phyloP scores from a whole-genome alignment of 768 basidiomycete genomes.

The Phaeotremella skinneri region DNA sequence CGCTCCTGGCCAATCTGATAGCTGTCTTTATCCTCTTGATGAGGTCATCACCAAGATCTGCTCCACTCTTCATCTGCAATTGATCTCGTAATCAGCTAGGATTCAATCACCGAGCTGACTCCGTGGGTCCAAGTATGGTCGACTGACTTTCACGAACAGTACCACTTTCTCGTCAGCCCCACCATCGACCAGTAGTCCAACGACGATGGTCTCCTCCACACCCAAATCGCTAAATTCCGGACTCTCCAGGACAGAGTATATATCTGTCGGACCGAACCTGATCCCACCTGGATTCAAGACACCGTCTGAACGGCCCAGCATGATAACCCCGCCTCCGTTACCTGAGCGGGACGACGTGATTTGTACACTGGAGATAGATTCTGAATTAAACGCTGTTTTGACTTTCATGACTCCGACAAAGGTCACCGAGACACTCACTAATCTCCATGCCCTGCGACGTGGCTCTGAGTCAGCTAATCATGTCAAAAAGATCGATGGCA shows the following conservation, averaged over 20 bases:
- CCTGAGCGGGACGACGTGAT: conserved; percentile 65
- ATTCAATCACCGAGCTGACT: background rate
- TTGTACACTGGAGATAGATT: conserved; percentile 51
- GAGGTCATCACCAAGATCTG: conserved; percentile 58
- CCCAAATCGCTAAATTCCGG: conserved; percentile 55
- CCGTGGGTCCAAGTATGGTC: background rate
- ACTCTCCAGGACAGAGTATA: conserved; percentile 72
- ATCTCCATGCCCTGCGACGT: conserved; percentile 29
- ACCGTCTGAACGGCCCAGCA: conserved; percentile 79
- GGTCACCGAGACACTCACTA: conserved; percentile 23
- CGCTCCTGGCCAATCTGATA: conserved; percentile 64
- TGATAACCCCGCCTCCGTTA: conserved; percentile 74
- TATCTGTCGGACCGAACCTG: conserved; percentile 74
- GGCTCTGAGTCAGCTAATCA: background rate
- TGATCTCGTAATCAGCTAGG: conserved; percentile 4
- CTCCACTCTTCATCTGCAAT: conserved; percentile 56
- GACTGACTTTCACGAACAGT: conserved; percentile 62
- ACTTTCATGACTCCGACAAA: too few species aligned
- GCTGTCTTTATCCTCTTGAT: conserved; percentile 62
- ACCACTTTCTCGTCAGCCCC: conserved; percentile 73
- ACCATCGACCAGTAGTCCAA: conserved; percentile 66
- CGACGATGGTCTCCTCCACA: conserved; percentile 68
- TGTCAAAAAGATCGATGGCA: too few species aligned
- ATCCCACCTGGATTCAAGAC: conserved; percentile 83
- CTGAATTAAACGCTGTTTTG: too few species aligned